Conservation (phyloP, 1,284 basidiomycete genomes). For the Boletus semigastroideus region DNA sequence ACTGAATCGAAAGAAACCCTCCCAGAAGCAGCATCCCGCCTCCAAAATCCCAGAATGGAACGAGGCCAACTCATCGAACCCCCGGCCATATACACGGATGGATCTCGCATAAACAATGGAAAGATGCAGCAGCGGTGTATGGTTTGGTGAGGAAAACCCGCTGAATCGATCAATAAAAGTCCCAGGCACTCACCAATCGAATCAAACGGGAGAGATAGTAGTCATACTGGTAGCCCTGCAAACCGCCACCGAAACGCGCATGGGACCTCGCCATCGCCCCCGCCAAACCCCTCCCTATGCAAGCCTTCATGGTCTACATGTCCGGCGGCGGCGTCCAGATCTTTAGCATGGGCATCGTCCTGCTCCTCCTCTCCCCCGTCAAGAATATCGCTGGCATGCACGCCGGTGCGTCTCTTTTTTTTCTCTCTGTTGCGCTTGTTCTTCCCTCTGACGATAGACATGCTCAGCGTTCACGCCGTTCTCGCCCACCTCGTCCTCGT, state of each 20-base stretch:
- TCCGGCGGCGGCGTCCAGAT: conserved; percentile 91
- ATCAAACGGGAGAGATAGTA: neutral
- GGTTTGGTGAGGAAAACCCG: too few species aligned
- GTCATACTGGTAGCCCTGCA: neutral
- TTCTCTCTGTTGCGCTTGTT: too few species aligned
- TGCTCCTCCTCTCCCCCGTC: conserved; percentile 81
- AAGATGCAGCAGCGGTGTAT: too few species aligned
- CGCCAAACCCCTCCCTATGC: conserved; percentile 89
- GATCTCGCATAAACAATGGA: too few species aligned
- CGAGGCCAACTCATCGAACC: too few species aligned
- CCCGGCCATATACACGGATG: too few species aligned
- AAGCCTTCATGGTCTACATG: conserved; percentile 96
- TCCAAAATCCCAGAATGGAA: neutral
- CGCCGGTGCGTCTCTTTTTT: conserved; percentile 40
- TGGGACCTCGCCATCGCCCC: conserved; percentile 87
- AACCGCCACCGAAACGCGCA: conserved; percentile 61
- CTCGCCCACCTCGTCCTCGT: conserved; percentile 40
- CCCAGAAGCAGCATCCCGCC: neutral
- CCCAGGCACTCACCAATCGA: neutral
- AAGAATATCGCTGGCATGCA: conserved; percentile 78
- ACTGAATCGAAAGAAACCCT: too few species aligned
- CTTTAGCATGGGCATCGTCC: conserved; percentile 91
- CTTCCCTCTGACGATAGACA: too few species aligned
- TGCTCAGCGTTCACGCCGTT: conserved; percentile 70
- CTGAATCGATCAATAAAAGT: neutral